Conservation (phyloP, 2,329 filamentous ascomycete species). For the Diaporthe velutina region DNA sequence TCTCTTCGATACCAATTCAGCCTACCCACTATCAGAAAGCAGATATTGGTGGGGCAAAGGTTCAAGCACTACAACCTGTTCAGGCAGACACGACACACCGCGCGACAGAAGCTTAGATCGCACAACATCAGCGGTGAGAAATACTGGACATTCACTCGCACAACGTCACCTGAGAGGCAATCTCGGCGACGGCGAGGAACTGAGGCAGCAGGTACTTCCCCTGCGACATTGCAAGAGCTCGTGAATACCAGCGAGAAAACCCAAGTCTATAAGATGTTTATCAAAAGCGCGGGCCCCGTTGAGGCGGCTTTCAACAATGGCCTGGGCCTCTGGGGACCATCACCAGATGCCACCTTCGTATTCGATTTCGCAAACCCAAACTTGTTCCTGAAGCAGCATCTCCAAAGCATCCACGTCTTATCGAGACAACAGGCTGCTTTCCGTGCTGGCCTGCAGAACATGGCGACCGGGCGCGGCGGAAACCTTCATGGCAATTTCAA, state of each 20-base stretch:
- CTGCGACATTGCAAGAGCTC: neutral
- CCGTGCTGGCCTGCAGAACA: neutral
- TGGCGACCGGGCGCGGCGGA: neutral
- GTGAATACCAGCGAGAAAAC: neutral
- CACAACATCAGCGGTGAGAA: slow-evolving; percentile 31
- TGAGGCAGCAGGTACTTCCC: neutral
- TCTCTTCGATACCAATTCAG: neutral
- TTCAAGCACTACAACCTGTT: neutral
- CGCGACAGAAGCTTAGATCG: neutral
- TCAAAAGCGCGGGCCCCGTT: neutral
- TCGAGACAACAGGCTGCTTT: neutral
- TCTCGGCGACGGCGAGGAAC: slow-evolving; percentile 17
- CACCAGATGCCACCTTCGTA: neutral
- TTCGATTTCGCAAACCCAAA: neutral
- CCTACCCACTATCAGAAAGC: neutral
- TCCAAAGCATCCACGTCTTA: neutral
- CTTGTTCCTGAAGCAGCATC: neutral
- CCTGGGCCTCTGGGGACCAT: neutral
- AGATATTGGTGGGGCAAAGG: neutral
- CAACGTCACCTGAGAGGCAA: neutral
- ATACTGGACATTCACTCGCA: slow-evolving; percentile 1
- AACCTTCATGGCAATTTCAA: neutral
- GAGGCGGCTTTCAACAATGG: neutral
- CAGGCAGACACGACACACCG: neutral
- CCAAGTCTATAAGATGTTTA: slow-evolving; percentile 2